These are phyloP conservation scores for Claviceps sp. DNA, from an alignment of 2,329 filamentous ascomycete species.

Conservation along the genomic window DNA sequence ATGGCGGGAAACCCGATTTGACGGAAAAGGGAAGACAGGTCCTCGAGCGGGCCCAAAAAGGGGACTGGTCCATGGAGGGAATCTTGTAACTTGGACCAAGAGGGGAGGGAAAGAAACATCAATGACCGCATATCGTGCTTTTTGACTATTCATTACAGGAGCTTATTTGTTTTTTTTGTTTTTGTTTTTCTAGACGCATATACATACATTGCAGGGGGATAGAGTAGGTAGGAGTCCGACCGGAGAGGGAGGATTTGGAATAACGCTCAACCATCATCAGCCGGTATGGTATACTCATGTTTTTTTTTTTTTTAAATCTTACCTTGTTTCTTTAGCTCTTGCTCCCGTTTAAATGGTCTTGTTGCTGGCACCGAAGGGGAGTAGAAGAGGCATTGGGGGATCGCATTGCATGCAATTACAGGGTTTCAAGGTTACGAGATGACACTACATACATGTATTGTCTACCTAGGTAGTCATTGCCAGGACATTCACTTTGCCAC, in stretches of 20 bases:
- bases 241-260: neutral
- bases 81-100: constrained; percentile 19
- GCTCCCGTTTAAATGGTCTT: neutral
- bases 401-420: no score
- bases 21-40: constrained; percentile 39
- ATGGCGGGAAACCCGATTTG: constrained; percentile 41
- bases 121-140: neutral
- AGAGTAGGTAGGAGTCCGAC: neutral
- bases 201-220: neutral
- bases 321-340: neutral
- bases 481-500: neutral
- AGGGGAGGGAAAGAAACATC: neutral
- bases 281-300: no score
- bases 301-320: neutral
- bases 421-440: no score
- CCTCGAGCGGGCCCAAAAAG: constrained; percentile 38
- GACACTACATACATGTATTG: neutral
- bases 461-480: neutral
- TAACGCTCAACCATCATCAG: no score
- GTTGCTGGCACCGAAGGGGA: neutral
- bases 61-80: constrained; percentile 36
- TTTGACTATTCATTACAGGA: neutral
- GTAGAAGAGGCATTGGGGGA: no score
- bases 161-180: neutral
- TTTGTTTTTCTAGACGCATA: neutral